Evolutionary conservation across 2,329 filamentous ascomycete genomes (phyloP), one percentile per base, ranked within the genome.

Genomic region (Tricladium varicosporioides): DNA sequence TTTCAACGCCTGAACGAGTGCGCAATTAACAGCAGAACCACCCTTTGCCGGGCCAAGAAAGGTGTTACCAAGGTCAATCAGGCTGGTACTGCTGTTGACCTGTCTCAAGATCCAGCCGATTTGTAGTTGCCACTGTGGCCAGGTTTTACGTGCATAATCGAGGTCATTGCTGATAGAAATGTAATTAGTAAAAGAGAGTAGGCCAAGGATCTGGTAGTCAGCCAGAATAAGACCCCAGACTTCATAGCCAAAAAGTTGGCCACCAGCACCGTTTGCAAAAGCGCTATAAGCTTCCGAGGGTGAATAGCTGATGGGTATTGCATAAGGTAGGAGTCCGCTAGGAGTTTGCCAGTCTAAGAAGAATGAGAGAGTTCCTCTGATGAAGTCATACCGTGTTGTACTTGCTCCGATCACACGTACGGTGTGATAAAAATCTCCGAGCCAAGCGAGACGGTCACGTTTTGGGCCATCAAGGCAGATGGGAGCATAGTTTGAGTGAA

Each of bases 401-500:
- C 69, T 72, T 1, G 67, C 65, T 0, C 64, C 67, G 10, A 76
- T 63, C 15, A 76, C 69, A 10, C 70, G 67, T 1, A 70, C 63
- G 0, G 76, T 76, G 59, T 77, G 74, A 43, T 72, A 72, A 53
- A 75, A 76, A 56, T 77, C 74, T 5, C 75, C 74, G 2, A 71
- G 67, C 74, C 75, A 77, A 5, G 75, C 67, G 1, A 75, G 64
- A 0, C 74, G 67, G 57, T 78, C 75, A 5, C 75, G 65, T 57
- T 76, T 77, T 0, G 71, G 69, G 2, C 74, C 73, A 56, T 77
- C 74, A 1, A 76, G 63, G 46, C 75, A 77, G 8, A 75, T 68
- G 1, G 71, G 70, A 5, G 64, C 61, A 1, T 66, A 56, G 19
- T 76, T 73, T 1, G 62, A 59, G 2, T 67, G 65, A 0, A 73